Conservation (phyloP, 164 flowering plant species). For the Liriodendron chinense region DNA sequence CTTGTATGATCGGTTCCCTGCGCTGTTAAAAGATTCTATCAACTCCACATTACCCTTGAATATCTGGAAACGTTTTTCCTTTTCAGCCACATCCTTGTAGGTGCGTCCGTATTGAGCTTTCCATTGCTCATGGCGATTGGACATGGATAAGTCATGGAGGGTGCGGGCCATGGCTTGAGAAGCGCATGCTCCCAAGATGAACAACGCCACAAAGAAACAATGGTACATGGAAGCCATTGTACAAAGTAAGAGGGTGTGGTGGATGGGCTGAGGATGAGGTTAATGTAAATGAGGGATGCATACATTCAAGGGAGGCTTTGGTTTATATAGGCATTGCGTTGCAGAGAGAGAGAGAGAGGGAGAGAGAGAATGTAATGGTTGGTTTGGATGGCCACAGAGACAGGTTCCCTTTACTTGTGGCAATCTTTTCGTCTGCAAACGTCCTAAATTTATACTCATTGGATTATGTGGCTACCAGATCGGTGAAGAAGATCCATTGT, state of each 20-base stretch:
- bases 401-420: no score
- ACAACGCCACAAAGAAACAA: not conserved
- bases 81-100: slow-evolving; percentile 8
- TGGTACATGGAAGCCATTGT: slow-evolving; percentile 3
- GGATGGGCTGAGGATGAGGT: not conserved
- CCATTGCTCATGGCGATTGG: slow-evolving; percentile 15
- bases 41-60: slow-evolving; percentile 10
- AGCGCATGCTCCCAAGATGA: not conserved
- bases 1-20: slow-evolving; percentile 2
- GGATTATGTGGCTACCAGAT: no score
- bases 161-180: not conserved
- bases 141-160: not conserved
- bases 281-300: not conserved
- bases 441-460: no score
- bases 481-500: no score
- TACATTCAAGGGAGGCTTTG: not conserved
- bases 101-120: slow-evolving; percentile 11
- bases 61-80: slow-evolving; percentile 7
- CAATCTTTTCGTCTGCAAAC: no score
- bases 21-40: slow-evolving; percentile 16
- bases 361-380: no score
- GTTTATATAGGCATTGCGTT: not conserved
- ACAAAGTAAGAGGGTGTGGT: not conserved
- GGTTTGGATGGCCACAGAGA: no score
- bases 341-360: no score